These are phyloP conservation scores for Sporisorium reilianum DNA, from an alignment of 1,284 basidiomycete genomes.

Conservation along the genomic window DNA sequence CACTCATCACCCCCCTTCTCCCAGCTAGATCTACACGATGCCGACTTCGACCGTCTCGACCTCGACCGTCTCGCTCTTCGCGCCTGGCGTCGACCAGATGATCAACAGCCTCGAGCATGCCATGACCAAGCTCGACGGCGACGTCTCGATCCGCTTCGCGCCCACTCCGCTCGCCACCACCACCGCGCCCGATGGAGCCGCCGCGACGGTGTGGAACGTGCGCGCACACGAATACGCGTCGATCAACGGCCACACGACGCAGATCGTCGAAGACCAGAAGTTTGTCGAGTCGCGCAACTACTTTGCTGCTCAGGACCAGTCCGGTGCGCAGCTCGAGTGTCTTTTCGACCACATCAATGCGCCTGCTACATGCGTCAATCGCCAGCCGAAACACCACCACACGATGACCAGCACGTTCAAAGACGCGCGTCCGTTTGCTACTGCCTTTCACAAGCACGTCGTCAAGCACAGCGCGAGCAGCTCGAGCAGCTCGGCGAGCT, in stretches of 20 bases:
- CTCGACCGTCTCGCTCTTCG: conserved; percentile 34
- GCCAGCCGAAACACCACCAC: conserved; percentile 27
- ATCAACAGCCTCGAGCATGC: conserved; percentile 21
- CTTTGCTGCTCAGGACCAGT: conserved; percentile 26
- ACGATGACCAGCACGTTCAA: conserved; percentile 33
- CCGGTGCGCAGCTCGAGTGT: conserved; percentile 34
- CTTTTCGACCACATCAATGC: conserved; percentile 36
- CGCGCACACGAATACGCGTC: conserved; percentile 44
- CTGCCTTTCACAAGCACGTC: conserved; percentile 32
- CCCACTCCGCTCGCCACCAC: conserved; percentile 42
- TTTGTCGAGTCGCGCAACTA: conserved; percentile 48
- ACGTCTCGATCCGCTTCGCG: conserved; percentile 22
- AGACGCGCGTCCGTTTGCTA: conserved; percentile 33
- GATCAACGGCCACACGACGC: conserved; percentile 30
- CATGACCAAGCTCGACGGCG: conserved; percentile 25
- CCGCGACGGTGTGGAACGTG: conserved; percentile 48
- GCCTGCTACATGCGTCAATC: conserved; percentile 34
- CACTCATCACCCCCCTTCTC: background rate
- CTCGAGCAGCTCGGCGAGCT: conserved; percentile 13
- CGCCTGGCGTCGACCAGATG: conserved; percentile 44
- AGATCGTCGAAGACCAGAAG: conserved; percentile 29
- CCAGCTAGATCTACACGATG: background rate
- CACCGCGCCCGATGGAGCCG: conserved; percentile 36
- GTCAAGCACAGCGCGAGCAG: conserved; percentile 10
- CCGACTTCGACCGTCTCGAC: conserved; percentile 20